phyloP scores from a whole-genome alignment of 148 eudicot species.

The Arctostaphylos glauca region DNA sequence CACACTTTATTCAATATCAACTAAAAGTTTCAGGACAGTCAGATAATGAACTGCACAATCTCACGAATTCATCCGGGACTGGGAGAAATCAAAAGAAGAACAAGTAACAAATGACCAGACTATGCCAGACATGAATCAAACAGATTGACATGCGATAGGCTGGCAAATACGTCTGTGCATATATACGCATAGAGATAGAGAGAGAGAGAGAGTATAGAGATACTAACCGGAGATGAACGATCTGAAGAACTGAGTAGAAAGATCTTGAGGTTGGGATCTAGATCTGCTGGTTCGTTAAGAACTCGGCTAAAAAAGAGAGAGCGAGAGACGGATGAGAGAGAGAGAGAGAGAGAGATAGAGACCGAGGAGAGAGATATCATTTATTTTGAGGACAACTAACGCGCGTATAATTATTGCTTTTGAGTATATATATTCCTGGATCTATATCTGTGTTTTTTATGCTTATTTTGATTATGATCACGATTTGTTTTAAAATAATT shows the following conservation, averaged over 20 bases:
- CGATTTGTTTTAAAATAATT: no score
- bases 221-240: conserved; percentile 2
- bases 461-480: no score
- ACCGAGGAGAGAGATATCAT: neutral
- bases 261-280: conserved; percentile 14
- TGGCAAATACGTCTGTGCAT: neutral
- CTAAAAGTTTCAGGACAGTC: neutral
- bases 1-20: neutral
- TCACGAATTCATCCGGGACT: neutral
- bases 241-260: neutral
- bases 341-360: neutral
- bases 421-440: no score
- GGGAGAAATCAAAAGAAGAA: neutral
- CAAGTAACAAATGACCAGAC: neutral
- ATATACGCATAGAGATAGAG: neutral
- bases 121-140: neutral
- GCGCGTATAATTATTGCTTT: neutral
- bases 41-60: neutral
- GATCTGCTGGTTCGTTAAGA: conserved; percentile 15
- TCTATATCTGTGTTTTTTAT: no score
- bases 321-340: neutral
- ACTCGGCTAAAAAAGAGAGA: neutral
- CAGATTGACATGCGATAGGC: neutral
- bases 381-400: neutral
- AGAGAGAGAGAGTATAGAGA: conserved; percentile 18